Conservation (phyloP, 371 early-diverging fungal species). For the Nematocida ironsii region DNA sequence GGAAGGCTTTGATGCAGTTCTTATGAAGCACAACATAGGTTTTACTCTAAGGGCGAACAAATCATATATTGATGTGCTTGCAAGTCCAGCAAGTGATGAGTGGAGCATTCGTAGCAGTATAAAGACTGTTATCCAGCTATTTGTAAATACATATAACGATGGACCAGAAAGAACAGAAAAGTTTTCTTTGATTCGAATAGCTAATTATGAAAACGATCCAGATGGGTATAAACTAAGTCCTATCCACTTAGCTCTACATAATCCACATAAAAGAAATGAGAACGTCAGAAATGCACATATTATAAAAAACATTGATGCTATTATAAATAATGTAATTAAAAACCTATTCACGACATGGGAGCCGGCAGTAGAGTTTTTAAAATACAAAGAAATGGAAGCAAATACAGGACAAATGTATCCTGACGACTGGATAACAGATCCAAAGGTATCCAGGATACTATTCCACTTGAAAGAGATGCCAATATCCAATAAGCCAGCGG, state of each 20-base stretch:
- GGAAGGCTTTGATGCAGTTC: background rate
- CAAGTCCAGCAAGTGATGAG: background rate
- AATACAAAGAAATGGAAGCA: too few relatives aligned
- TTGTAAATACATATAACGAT: background rate
- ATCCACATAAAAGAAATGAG: background rate
- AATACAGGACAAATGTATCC: too few relatives aligned
- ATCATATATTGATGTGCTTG: slow-evolving; percentile 13
- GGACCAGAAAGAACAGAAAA: background rate
- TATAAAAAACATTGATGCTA: background rate
- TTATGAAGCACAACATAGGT: background rate
- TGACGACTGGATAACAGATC: too few relatives aligned
- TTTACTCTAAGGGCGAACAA: background rate
- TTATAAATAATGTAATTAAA: background rate
- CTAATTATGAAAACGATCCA: background rate
- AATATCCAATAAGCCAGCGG: too few relatives aligned
- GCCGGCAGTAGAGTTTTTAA: too few relatives aligned
- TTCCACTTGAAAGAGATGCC: too few relatives aligned
- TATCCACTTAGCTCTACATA: background rate
- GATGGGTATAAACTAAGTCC: background rate
- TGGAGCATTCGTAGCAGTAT: slow-evolving; percentile 6
- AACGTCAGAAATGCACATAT: background rate
- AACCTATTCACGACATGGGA: background rate
- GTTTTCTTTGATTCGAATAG: background rate
- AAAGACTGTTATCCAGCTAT: background rate
- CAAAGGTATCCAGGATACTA: too few relatives aligned